Conservation (phyloP, 768 basidiomycete species). For the Russula earlei region DNA sequence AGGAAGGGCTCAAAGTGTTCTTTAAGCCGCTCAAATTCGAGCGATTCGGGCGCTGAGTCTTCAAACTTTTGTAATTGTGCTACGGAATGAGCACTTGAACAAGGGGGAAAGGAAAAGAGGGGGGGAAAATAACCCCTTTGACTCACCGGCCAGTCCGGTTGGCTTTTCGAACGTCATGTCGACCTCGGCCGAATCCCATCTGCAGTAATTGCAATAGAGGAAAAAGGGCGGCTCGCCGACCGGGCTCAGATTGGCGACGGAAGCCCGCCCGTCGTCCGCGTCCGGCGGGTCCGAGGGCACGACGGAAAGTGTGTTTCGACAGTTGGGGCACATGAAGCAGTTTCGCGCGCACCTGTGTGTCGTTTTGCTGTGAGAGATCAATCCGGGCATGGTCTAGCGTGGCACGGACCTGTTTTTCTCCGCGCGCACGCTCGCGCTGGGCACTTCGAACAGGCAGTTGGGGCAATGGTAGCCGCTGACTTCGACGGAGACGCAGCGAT, state of each 20-base stretch:
- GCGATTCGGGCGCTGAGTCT: conserved; percentile 71
- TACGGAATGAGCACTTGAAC: conserved; percentile 25
- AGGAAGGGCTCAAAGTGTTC: conserved; percentile 96
- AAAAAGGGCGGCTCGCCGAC: conserved; percentile 85
- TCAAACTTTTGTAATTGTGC: conserved; percentile 88
- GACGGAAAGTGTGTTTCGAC: conserved; percentile 80
- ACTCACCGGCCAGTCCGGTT: conserved; percentile 83
- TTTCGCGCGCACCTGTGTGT: conserved; percentile 99
- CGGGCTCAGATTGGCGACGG: conserved; percentile 41
- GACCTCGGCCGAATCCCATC: conserved; percentile 90
- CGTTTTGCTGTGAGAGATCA: too few species aligned
- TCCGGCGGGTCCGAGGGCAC: conserved; percentile 83
- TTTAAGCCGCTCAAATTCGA: conserved; percentile 91
- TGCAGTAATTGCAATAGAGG: conserved; percentile 83
- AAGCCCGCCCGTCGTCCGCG: conserved; percentile 43
- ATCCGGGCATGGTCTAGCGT: too few species aligned
- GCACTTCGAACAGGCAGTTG: conserved; percentile 96
- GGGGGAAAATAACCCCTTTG: background rate
- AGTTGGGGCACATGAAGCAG: conserved; percentile 94
- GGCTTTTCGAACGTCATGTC: conserved; percentile 95
- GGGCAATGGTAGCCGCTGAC: conserved; percentile 97
- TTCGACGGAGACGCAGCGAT: conserved; percentile 86
- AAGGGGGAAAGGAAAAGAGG: background rate
- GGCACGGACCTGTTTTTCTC: conserved; percentile 82
- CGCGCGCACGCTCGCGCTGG: conserved; percentile 93